phyloP scores from a whole-genome alignment of 306 rosid species.

The Dalbergia cultrata region DNA sequence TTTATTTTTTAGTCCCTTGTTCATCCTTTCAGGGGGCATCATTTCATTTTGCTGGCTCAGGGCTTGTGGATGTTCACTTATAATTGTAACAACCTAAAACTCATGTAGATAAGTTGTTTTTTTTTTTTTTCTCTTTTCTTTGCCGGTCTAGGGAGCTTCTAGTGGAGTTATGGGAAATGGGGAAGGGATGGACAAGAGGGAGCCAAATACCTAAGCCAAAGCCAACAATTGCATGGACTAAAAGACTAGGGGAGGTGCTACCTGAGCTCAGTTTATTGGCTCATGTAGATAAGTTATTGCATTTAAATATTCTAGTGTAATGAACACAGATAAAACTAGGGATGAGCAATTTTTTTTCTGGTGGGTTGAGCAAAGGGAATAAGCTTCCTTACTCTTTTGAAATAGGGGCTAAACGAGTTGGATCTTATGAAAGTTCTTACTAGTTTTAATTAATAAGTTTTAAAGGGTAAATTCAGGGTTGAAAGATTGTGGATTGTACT shows the following conservation, averaged over 20 bases:
- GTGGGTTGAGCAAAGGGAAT: neutral
- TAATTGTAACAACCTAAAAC: conserved; percentile 13
- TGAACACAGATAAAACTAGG: neutral
- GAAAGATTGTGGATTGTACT: neutral
- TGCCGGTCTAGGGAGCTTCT: no score
- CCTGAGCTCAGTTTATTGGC: no score
- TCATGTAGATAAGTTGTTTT: conserved; percentile 1
- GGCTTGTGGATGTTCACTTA: conserved; percentile 5
- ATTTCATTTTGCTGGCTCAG: neutral
- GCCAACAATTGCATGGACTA: no score
- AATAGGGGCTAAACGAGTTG: neutral
- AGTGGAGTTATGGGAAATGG: no score
- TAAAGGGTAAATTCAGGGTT: neutral
- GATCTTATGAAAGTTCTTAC: neutral
- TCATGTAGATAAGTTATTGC: neutral
- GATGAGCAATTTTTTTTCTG: neutral
- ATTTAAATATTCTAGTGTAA: neutral
- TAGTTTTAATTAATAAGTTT: neutral
- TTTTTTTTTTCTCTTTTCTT: no score
- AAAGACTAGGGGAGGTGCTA: no score
- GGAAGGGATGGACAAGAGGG: no score
- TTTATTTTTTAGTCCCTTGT: neutral
- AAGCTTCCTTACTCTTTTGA: neutral
- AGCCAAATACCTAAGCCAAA: no score
- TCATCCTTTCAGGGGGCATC: neutral